Evolutionary conservation across 2,329 filamentous ascomycete species (phyloP), one percentile per base, ranked within the genome.

Genomic region (Beauveria caledonica): DNA sequence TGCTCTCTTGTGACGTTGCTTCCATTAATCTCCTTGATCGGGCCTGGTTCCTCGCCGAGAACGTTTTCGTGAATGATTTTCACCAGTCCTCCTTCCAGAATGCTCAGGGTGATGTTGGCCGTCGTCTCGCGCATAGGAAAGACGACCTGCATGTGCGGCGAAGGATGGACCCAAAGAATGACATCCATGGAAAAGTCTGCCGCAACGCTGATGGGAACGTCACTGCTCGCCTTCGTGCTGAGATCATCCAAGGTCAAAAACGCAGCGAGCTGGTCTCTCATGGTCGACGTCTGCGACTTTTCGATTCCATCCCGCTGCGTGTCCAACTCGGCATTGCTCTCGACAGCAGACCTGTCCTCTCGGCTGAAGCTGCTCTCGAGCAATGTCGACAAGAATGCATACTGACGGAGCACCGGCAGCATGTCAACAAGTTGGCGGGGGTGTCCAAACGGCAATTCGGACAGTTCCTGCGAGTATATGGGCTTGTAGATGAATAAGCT

Each of bases 401-500:
- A 94, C 70, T 94, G 90, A 15, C 90, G 80, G 17, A 94, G 76
- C 4, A 81, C 77, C 0, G 90, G 89, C n/a, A 95, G 78, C 68
- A 92, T 84, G 58, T 83, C 80, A 7, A 92, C 76, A 4, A 95
- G 75, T 68, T 95, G 89, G 54, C 85, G 82, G 0, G 90, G 90
- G 67, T 95, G 90, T 2, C 85, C 84, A 68, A 95, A 93, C 0
- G 89, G 85, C 36, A 94, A 77, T 60, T 87, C 84, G 1, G 81
- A 82, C 9, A 95, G 71, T 3, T 79, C 78, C 60, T 86, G 82
- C 0, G 86, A 87, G 65, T 87, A 90, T 9, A 91, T 88, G 2
- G 85, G 82, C 70, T 90, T 90, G 59, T 88, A 84, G 19, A 91
- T 82, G 64, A 84, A 85, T 1, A 94, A 77, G 0, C 80, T 84